Base-by-base conservation (phyloP, 2,329 filamentous ascomycete species). In the Arthrobotrys conoides region DNA sequence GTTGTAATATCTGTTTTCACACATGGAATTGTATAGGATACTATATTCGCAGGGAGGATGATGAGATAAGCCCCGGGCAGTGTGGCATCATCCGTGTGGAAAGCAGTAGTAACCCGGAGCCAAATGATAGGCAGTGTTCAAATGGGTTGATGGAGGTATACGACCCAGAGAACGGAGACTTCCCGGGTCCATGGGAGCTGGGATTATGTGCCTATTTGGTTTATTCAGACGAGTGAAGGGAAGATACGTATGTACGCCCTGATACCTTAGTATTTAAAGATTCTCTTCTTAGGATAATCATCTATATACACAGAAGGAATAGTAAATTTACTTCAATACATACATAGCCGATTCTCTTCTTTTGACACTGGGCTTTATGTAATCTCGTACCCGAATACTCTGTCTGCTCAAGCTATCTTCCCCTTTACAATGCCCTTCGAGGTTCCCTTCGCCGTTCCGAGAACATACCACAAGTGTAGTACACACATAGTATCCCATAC, bases 401-500 rank as follows among this genome's bases (percentile, higher is more conserved):
- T n/a, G n/a, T n/a, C n/a, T n/a, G n/a, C 9, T 71, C 30, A 78
- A 27, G 66, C 44, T 9, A 46, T 53, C 68, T 78, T 78, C n/a
- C 36, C 53, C 48, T 72, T 78, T 3, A 55, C 55, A 48, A 72
- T 5, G 3, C 68, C 75, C 27, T 69, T 69, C 12, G 75, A 78
- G 38, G 53, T 78, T 12, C 75, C 75, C 16, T 57, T 72, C 27
- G 75, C 75, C 12, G 75, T 78, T 33, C 75, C 75, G 8, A 78
- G 53, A 12, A 78, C 75, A 22, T 64, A 78, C 75, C 75, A 78
- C 33, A 78, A 20, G 55, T 78, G 75, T 12, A 68, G 10, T 6
- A 78, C 75, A 16, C 75, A 78, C 63, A 78, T 14, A 18, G 18
- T 55, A 72, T 78, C 75, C 75, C 75, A 78, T 12, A 78, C 63